phyloP scores from a whole-genome alignment of 108 stramenopile genomes.

The Hondaea fermentalgiana region DNA sequence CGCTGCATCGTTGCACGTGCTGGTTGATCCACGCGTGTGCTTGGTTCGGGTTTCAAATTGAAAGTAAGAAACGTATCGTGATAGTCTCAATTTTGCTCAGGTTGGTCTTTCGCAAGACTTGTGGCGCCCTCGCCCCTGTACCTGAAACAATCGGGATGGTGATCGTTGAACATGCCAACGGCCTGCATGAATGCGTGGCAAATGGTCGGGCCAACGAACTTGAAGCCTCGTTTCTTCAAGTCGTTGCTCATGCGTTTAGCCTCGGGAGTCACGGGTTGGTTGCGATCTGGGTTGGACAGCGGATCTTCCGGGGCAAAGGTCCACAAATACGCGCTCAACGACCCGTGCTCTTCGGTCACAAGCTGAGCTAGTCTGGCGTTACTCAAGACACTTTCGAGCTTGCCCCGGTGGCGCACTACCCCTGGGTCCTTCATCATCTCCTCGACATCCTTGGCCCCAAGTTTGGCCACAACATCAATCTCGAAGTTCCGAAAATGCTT shows the following conservation, averaged over 20 bases:
- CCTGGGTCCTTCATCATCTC: slow-evolving; percentile 10
- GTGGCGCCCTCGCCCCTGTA: not conserved
- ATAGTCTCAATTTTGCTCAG: no score
- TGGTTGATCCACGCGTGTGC: no score
- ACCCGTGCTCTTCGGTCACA: not conserved
- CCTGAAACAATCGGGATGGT: not conserved
- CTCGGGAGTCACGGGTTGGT: not conserved
- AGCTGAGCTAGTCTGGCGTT: slow-evolving; percentile 47
- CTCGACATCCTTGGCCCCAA: slow-evolving; percentile 43
- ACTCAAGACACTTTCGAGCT: slow-evolving; percentile 45
- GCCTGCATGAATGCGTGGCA: slow-evolving; percentile 10
- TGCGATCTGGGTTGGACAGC: not conserved
- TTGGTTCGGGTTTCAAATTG: no score
- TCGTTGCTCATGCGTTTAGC: not conserved
- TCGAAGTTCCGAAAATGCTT: slow-evolving; percentile 54
- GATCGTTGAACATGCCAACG: not conserved
- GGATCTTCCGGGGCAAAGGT: not conserved
- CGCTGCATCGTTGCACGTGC: no score
- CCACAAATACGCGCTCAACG: not conserved
- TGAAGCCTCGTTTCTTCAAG: not conserved
- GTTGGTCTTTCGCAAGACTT: no score
- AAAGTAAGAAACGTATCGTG: no score
- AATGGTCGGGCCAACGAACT: slow-evolving; percentile 5
- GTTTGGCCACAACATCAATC: slow-evolving; percentile 47
- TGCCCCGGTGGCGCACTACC: slow-evolving; percentile 56